Evolutionary conservation across 768 basidiomycete genomes (phyloP).

Genomic region (Leccinum rimulosum): DNA sequence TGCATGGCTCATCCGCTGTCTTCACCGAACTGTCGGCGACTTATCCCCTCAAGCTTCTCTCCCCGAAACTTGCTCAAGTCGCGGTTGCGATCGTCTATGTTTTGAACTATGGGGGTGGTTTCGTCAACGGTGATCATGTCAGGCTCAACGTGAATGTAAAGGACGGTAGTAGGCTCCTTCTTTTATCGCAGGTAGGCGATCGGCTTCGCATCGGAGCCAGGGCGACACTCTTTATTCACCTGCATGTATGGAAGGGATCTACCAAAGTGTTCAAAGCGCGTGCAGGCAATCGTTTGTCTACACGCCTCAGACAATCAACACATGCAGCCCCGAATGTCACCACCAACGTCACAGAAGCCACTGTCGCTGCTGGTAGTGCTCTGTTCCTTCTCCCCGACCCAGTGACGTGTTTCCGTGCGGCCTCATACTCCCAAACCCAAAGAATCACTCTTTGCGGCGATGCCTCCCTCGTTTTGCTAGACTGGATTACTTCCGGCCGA

Average conservation of each 20-base stretch:
- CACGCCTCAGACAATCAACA: constrained; percentile 24
- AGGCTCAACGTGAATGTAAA: constrained; percentile 60
- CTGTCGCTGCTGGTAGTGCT: constrained; percentile 47
- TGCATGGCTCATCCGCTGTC: constrained; percentile 52
- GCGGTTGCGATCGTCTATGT: constrained; percentile 71
- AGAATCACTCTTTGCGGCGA: constrained; percentile 61
- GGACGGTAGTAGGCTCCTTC: constrained; percentile 53
- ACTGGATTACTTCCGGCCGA: constrained; percentile 92
- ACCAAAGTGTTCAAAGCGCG: constrained; percentile 94
- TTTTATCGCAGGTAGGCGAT: constrained; percentile 78
- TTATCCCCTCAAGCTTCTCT: constrained; percentile 87
- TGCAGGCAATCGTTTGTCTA: constrained; percentile 54
- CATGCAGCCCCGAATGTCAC: constrained; percentile 37
- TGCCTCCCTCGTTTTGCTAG: constrained; percentile 72
- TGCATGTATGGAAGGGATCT: constrained; percentile 55
- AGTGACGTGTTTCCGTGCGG: constrained; percentile 85
- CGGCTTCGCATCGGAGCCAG: not conserved
- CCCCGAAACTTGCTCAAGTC: constrained; percentile 54
- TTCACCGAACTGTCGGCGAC: constrained; percentile 76
- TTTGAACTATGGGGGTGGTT: constrained; percentile 86
- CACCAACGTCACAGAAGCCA: constrained; percentile 60
- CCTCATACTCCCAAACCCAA: constrained; percentile 83
- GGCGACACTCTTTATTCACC: constrained; percentile 3
- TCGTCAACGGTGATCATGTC: constrained; percentile 83
- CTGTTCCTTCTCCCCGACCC: constrained; percentile 89